These are phyloP conservation scores for Aspergillus glaucus DNA, from an alignment of 2,329 filamentous ascomycete species.

Conservation along the genomic window DNA sequence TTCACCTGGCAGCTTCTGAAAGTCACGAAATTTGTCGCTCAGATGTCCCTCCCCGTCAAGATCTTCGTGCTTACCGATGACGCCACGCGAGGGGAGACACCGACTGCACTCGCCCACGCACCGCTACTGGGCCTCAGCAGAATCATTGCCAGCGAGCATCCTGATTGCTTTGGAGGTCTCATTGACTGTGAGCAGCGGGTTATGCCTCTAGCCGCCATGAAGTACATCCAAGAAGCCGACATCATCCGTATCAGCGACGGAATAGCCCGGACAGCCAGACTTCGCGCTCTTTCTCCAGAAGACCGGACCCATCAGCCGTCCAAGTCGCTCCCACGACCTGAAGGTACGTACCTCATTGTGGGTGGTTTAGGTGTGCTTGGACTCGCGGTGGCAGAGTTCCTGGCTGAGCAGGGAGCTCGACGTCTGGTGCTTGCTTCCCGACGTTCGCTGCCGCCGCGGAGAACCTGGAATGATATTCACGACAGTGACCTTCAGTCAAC, in stretches of 20 bases:
- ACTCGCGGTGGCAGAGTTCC: conserved; percentile 30
- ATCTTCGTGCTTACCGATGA: conserved; percentile 26
- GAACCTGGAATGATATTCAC: conserved; percentile 17
- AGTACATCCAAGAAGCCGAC: conserved; percentile 34
- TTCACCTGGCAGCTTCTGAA: conserved; percentile 6
- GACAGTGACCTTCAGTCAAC: conserved; percentile 3
- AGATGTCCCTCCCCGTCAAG: conserved; percentile 7
- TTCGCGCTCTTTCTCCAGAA: conserved; percentile 15
- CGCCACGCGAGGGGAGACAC: conserved; percentile 17
- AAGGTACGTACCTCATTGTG: conserved; percentile 40
- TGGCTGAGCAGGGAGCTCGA: conserved; percentile 37
- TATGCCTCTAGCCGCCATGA: conserved; percentile 32
- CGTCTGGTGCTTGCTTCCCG: conserved; percentile 38
- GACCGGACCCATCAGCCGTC: conserved; percentile 12
- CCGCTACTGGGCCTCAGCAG: conserved; percentile 32
- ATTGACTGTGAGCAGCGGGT: conserved; percentile 28
- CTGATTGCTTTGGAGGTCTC: conserved; percentile 32
- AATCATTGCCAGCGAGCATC: conserved; percentile 35
- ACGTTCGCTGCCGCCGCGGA: conserved; percentile 29
- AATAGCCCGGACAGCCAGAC: conserved; percentile 25
- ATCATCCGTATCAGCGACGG: conserved; percentile 37
- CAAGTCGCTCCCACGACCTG: conserved; percentile 9
- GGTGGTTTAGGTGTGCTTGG: conserved; percentile 39
- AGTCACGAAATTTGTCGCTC: conserved; percentile 4
- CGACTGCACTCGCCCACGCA: conserved; percentile 29